phyloP scores from a whole-genome alignment of 495 filamentous ascomycete genomes.

The Penicillium nucicola region DNA sequence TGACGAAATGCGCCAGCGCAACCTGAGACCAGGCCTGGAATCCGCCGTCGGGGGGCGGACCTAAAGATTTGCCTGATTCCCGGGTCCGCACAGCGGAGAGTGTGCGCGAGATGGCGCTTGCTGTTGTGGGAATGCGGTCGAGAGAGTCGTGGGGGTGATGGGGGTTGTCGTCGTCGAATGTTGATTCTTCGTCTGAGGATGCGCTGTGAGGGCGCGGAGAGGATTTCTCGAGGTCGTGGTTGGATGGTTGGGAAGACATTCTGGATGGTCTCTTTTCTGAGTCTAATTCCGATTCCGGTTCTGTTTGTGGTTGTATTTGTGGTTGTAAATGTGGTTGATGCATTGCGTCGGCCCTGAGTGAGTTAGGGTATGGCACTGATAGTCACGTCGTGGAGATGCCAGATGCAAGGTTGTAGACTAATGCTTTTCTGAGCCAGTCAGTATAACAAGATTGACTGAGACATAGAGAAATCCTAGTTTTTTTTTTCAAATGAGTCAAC shows the following conservation, averaged over 20 bases:
- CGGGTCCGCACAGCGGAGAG: slow-evolving; percentile 43
- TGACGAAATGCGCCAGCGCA: slow-evolving; percentile 60
- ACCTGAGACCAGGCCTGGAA: slow-evolving; percentile 65
- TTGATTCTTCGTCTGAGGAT: slow-evolving; percentile 26
- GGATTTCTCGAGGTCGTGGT: no score
- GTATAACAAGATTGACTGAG: no score
- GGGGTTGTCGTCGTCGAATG: slow-evolving; percentile 3
- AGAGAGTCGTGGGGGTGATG: slow-evolving; percentile 10
- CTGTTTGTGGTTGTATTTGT: no score
- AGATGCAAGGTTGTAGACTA: no score
- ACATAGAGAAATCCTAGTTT: no score
- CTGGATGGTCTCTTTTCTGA: slow-evolving; percentile 1
- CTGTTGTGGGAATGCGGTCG: slow-evolving; percentile 23
- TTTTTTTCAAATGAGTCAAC: background rate
- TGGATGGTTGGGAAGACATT: background rate
- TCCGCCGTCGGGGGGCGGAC: slow-evolving; percentile 52
- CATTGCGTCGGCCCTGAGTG: background rate
- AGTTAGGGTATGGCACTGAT: no score
- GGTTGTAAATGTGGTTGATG: background rate
- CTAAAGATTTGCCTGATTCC: slow-evolving; percentile 50
- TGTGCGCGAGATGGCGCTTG: slow-evolving; percentile 28
- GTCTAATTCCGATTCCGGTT: no score
- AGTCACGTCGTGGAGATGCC: no score
- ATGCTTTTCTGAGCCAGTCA: no score
- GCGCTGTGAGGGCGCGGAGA: background rate